Conservation (phyloP, 129 eudicot species). For the Calendula officinalis region DNA sequence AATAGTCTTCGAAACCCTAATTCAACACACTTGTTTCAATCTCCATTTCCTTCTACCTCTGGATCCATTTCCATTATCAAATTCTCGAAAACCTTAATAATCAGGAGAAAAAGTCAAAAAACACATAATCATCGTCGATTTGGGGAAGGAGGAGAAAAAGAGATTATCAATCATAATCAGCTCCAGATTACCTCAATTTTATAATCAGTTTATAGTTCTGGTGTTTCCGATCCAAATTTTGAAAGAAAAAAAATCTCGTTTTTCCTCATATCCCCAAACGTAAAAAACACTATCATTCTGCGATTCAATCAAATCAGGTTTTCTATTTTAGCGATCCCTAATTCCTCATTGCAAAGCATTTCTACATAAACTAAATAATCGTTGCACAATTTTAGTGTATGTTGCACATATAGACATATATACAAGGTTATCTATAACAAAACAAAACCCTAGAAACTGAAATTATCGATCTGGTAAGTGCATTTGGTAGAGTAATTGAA, state of each 20-base stretch:
- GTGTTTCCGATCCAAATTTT: neutral
- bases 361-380: too few species aligned
- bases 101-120: neutral
- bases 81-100: conserved; percentile 8
- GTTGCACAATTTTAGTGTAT: neutral
- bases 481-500: conserved; percentile 19
- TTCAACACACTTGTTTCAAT: neutral
- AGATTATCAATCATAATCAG: neutral
- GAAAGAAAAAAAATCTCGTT: neutral
- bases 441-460: conserved; percentile 17
- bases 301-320: conserved; percentile 6
- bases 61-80: neutral
- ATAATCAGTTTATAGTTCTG: conserved; percentile 1
- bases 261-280: conserved; percentile 16
- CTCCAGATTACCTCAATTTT: conserved; percentile 7
- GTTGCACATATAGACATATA: neutral
- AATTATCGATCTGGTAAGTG: conserved; percentile 12
- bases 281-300: neutral
- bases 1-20: conserved; percentile 23
- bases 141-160: conserved; percentile 16
- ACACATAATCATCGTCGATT: conserved; percentile 12
- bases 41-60: neutral
- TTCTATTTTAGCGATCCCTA: conserved; percentile 27
- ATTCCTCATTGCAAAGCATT: neutral
- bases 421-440: conserved; percentile 1